Conservation (phyloP, 306 rosid species). For the Mucuna pruriens region DNA sequence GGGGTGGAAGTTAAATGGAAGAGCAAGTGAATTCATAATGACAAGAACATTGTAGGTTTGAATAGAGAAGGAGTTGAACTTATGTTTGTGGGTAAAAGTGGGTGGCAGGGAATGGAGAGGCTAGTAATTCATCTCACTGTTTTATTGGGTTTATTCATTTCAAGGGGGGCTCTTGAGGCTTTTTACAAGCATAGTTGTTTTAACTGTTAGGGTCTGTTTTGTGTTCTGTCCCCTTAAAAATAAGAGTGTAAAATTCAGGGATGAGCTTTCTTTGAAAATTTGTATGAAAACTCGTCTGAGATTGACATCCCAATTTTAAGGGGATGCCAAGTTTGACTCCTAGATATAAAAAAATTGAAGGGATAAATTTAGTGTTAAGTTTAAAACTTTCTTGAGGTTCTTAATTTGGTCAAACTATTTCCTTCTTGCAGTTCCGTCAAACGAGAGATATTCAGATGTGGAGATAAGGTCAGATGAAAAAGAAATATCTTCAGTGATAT, state of each 20-base stretch:
- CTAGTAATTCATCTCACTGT: background rate
- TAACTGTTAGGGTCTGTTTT: background rate
- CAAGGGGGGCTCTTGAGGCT: slow-evolving; percentile 14
- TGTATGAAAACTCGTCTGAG: background rate
- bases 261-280: background rate
- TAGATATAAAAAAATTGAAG: background rate
- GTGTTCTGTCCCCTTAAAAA: background rate
- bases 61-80: background rate
- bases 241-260: background rate
- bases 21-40: background rate
- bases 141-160: slow-evolving; percentile 7
- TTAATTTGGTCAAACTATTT: slow-evolving; percentile 32
- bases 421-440: slow-evolving; percentile 60
- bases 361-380: slow-evolving; percentile 3
- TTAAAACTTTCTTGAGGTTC: slow-evolving; percentile 19
- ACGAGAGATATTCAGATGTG: slow-evolving; percentile 62
- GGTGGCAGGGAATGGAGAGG: background rate
- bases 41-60: slow-evolving; percentile 15
- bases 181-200: slow-evolving; percentile 4
- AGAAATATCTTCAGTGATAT: slow-evolving; percentile 61
- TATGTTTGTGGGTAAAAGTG: background rate
- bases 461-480: slow-evolving; percentile 67
- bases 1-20: no score
- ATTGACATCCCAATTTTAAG: slow-evolving; percentile 4
- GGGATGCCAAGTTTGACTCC: slow-evolving; percentile 3